Evolutionary conservation across 129 eudicot genomes (phyloP), one percentile per base, ranked within the genome.

Genomic region (Flaveria sonorensis): DNA sequence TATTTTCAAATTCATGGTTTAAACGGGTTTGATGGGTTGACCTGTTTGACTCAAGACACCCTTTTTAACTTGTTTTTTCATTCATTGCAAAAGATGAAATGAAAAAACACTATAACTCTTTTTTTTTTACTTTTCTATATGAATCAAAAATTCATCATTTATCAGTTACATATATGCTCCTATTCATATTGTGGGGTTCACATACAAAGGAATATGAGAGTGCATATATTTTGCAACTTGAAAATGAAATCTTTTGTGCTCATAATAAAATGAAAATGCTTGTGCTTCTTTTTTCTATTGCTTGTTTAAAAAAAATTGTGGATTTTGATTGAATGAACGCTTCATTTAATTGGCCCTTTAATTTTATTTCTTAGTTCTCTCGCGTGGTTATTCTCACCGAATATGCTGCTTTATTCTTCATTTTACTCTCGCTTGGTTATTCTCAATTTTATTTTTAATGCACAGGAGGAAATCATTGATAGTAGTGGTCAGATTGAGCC

Each of bases 401-500:
- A 40, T 20, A 21, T 70, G 26, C 55, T 62, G 23, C 47, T 24
- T 43, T 40, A 15, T 62, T 24, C 70, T 15, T 50, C n/a, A 32
- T 36, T 55, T 56, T 55, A 13, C 57, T 23, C 8, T 73, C 68
- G 43, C 57, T 32, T 71, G 77, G 6, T 59, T 81, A 50, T 74
- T 13, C 40, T 15, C 1, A 24, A 59, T 52, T 68, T n/a, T 63
- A 14, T 24, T 53, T 63, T 55, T 52, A 3, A 73, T 51, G 57
- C 73, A 77, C 90, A 94, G 99, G 99, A 91, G 59, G 99, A 94
- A 84, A 88, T 87, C 78, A 74, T 79, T 19, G 86, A 68, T 70
- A 68, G 83, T 15, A 88, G 99, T 68, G 97, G 97, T 79, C 99
- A 94, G 80, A 85, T 94, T 85, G 99, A 94, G 86, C 99, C 99